Evolutionary conservation across 768 basidiomycete species (phyloP), one percentile per base, ranked within the genome.

Genomic region (Lactarius sanguifluus): DNA sequence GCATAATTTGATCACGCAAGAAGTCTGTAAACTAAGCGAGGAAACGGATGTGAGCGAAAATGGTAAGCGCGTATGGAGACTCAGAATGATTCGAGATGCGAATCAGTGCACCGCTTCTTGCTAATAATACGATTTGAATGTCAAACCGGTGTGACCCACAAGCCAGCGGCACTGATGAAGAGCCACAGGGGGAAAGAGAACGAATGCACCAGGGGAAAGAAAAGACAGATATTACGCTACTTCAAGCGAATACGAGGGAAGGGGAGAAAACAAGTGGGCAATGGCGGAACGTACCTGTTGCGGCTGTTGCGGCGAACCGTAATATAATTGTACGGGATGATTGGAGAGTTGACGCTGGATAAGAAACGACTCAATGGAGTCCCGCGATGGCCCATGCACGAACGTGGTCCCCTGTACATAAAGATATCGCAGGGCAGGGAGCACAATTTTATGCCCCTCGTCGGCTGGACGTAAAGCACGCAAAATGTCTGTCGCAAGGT

Each of bases 71-170:
- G 50, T 36, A 38, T 9, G 32, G 32, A 32, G 32, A 32, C 6
- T 32, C 8, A 36, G 36, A 36, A 25, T 30, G 30, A 18, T 36
- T 36, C 18, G 30, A 36, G n/a, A n/a, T 36, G 55, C 10, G 57
- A 36, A 32, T 32, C 32, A 50, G 30, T 58, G 30, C 23, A 36
- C 50, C 45, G 61, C 20, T 30, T 61, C 66, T 67, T 38, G 68
- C 58, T 61, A 59, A 68, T 61, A 66, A 50, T 41, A 41, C 60
- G 63, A 70, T 68, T 56, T 54, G 56, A 40, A 55, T 62, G 57
- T 62, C 65, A 54, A 66, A 59, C 57, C 57, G 50, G 50, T 63
- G 65, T 25, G 45, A n/a, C 57, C 57, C 66, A 66, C 56, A 61
- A 52, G 30, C 15, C 54, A 28, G 52, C 25, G 15, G 56, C 20